Evolutionary conservation across 169 alveolate species (phyloP).

Genomic region (Plasmodium relictum): DNA sequence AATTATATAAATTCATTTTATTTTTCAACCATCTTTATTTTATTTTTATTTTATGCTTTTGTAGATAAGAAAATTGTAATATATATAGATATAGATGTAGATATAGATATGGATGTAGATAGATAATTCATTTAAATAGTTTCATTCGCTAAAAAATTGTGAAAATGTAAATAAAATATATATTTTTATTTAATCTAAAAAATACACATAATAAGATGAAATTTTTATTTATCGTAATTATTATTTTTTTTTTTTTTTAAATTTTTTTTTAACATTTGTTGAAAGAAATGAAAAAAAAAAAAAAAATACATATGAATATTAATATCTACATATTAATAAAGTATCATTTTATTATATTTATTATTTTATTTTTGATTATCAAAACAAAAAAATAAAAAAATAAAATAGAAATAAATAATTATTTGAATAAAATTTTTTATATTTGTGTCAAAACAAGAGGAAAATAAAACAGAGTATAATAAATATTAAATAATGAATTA

Average conservation of each 20-base stretch:
- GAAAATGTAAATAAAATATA: conserved; percentile 31
- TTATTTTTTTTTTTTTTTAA: conserved; percentile 32
- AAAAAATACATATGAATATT: neutral
- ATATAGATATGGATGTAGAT: conserved; percentile 2
- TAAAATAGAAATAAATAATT: neutral
- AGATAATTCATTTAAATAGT: too few relatives aligned
- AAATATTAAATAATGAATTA: neutral
- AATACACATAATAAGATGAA: neutral
- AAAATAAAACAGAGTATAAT: neutral
- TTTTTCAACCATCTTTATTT: conserved; percentile 1
- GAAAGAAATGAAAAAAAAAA: conserved; percentile 21
- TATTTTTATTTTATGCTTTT: conserved; percentile 13
- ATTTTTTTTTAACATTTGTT: conserved; percentile 40
- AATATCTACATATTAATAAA: neutral
- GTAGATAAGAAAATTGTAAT: conserved; percentile 22
- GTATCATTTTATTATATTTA: neutral
- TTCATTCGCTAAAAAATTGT: conserved; percentile 27
- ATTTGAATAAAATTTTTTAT: neutral
- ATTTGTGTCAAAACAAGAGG: neutral
- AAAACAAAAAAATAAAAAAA: neutral
- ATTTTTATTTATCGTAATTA: conserved; percentile 17
- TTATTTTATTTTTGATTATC: neutral
- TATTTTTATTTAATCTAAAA: conserved; percentile 19
- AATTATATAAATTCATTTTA: neutral
- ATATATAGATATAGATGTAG: conserved; percentile 4